phyloP scores from a whole-genome alignment of 371 early-diverging fungal species.

The Thermomucor indicae-seudaticae region DNA sequence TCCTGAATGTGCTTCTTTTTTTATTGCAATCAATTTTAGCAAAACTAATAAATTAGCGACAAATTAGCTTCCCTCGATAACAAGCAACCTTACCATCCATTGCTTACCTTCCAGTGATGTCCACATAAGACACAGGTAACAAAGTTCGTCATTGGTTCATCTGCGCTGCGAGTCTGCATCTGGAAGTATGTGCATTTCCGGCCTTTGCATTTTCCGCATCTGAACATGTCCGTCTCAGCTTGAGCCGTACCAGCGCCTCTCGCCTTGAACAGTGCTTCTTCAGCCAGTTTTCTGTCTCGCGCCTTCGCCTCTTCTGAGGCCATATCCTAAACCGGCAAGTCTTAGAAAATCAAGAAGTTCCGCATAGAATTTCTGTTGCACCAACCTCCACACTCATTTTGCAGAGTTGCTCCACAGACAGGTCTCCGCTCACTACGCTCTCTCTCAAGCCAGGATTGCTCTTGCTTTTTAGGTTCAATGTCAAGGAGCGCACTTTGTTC shows the following conservation, averaged over 20 bases:
- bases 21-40: background rate
- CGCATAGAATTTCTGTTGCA: background rate
- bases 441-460: conserved; percentile 78
- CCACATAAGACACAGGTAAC: conserved; percentile 84
- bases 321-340: conserved; percentile 64
- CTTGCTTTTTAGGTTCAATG: conserved; percentile 79
- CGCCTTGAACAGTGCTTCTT: conserved; percentile 75
- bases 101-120: conserved; percentile 77
- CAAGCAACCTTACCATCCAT: background rate
- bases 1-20: background rate
- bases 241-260: conserved; percentile 73
- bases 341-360: background rate
- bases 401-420: conserved; percentile 64
- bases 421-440: conserved; percentile 67
- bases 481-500: conserved; percentile 74
- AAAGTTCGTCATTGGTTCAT: conserved; percentile 98
- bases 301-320: conserved; percentile 80
- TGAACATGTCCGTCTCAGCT: conserved; percentile 93
- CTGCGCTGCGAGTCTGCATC: conserved; percentile 92
- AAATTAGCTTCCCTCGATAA: background rate
- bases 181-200: conserved; percentile 94
- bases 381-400: conserved; percentile 70
- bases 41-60: too few relatives aligned
- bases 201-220: conserved; percentile 91
- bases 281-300: conserved; percentile 64